Evolutionary conservation across 2,329 filamentous ascomycete species (phyloP).

Genomic region (Bipolaris bicolor): DNA sequence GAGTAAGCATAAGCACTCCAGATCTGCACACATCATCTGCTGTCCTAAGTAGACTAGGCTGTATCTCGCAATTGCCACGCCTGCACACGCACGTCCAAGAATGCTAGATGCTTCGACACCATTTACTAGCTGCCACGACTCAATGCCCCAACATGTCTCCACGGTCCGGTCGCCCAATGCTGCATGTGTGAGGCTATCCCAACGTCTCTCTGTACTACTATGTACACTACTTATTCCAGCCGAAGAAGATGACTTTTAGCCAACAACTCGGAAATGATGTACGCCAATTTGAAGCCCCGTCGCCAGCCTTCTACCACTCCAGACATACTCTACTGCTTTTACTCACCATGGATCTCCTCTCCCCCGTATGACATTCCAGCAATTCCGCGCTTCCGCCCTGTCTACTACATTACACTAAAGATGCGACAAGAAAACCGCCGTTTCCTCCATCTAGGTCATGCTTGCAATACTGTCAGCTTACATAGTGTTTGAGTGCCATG

Average conservation of each 20-base stretch:
- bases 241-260: background rate
- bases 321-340: background rate
- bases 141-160: background rate
- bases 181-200: background rate
- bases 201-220: no score
- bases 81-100: background rate
- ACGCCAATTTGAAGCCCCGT: background rate
- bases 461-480: background rate
- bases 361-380: no score
- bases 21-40: conserved; percentile 1
- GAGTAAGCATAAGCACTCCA: conserved; percentile 15
- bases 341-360: no score
- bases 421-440: no score
- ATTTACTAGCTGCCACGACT: background rate
- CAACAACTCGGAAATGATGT: background rate
- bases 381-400: no score
- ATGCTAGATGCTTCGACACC: conserved; percentile 2
- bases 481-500: background rate
- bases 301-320: background rate
- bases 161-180: background rate
- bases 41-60: conserved; percentile 5
- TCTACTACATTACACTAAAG: no score
- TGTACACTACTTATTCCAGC: no score
- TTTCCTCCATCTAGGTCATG: no score
- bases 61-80: conserved; percentile 4